Evolutionary conservation across 2,329 filamentous ascomycete genomes (phyloP), one percentile per base, ranked within the genome.

Genomic region (Aspergillus pseudotamarii): DNA sequence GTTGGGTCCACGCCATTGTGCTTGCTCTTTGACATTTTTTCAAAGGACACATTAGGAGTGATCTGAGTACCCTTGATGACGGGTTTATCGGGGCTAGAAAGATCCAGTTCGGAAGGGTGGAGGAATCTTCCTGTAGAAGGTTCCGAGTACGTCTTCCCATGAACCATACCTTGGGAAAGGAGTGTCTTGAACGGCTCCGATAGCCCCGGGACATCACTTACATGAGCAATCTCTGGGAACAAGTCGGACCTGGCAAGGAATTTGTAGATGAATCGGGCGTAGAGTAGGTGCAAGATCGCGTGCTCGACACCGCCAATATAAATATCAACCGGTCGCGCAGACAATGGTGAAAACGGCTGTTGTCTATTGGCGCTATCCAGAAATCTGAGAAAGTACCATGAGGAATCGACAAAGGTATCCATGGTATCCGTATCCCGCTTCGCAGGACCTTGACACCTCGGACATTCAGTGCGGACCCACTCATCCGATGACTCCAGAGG

Each of bases 21-120:
- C 77, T 97, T 97, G 71, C 92, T 96, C 79, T 97, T 97, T 45
- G 91, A 95, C 93, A 97, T 97, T 75, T 97, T 97, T 76, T 96
- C 93, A 70, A 86, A 96, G 1, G 87, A 89, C 21, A 93, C 78
- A 32, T 81, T 85, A 1, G 90, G 87, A 0, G 73, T 71, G 55
- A 85, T 78, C 4, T 88, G 86, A 0, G 88, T 91, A 0, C 84
- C 83, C 21, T 82, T 82, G n/a, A 95, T 85, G 59, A 82, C 81
- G 1, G 91, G 91, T 14, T 80, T 79, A 0, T 81, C 78, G 0
- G 85, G 80, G 46, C 86, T 82, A 4, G 81, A 83, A 5, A 89
- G 70, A 66, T 94, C 88, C 16, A 96, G 83, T 75, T 96, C 92
- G 19, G 88, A 84, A 0, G 91, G 91, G 66, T 87, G 89, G 28